Conservation (phyloP, 2,329 filamentous ascomycete species). For the Rhinocladiella mackenziei region DNA sequence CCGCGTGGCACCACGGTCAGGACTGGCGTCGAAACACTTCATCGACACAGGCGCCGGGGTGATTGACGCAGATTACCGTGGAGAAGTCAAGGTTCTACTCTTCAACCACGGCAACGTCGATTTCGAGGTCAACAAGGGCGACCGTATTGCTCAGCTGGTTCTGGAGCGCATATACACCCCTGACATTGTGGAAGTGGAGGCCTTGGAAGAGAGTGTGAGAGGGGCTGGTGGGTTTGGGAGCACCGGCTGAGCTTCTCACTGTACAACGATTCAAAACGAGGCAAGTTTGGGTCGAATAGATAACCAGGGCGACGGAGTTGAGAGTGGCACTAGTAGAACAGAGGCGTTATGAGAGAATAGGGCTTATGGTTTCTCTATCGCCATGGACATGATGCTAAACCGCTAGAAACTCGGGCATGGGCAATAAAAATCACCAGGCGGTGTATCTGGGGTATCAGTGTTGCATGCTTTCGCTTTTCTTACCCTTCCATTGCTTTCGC, state of each 20-base stretch:
- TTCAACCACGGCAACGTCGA: conserved; percentile 87
- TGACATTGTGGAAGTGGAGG: conserved; percentile 80
- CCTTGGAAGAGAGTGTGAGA: conserved; percentile 84
- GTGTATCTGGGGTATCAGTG: no score
- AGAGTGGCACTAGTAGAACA: no score
- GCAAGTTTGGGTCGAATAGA: no score
- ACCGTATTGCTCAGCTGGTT: conserved; percentile 89
- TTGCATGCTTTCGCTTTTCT: no score
- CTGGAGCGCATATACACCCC: conserved; percentile 93
- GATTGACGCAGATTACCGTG: conserved; percentile 95
- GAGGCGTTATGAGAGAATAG: no score
- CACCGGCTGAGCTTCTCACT: conserved; percentile 68
- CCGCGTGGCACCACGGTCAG: conserved; percentile 83
- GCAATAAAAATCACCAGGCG: no score
- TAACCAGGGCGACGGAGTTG: no score
- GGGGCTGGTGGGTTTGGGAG: conserved; percentile 90
- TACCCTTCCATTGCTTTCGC: conserved; percentile 43
- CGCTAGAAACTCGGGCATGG: no score
- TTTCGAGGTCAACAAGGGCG: conserved; percentile 76
- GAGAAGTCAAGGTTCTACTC: conserved; percentile 86
- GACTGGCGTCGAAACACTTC: conserved; percentile 86
- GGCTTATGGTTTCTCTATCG: no score
- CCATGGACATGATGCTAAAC: no score
- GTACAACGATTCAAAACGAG: no score
- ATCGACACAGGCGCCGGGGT: conserved; percentile 96